Evolutionary conservation across 108 stramenopile species (phyloP).

Genomic region (Nitzschia sp.): DNA sequence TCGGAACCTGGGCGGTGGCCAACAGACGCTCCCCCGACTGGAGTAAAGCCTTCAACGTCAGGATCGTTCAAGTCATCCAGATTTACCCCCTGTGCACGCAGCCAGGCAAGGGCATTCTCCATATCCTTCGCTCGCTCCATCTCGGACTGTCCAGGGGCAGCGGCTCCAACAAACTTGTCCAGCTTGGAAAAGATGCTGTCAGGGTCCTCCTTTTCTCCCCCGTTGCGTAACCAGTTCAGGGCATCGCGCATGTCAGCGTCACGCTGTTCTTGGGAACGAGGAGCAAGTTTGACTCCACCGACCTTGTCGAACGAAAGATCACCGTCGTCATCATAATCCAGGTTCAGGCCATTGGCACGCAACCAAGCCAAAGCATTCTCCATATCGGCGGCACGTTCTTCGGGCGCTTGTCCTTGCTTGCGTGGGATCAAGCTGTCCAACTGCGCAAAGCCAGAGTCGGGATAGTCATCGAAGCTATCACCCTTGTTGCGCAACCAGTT

Average conservation of each 20-base stretch:
- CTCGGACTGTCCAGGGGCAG: constrained; percentile 9
- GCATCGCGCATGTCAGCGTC: constrained; percentile 40
- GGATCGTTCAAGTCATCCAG: constrained; percentile 23
- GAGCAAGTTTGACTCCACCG: not conserved
- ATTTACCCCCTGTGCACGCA: constrained; percentile 25
- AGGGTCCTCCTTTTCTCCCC: constrained; percentile 7
- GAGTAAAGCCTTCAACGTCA: not conserved
- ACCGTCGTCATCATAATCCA: constrained; percentile 15
- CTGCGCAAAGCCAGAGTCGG: constrained; percentile 22
- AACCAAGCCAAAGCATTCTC: constrained; percentile 42
- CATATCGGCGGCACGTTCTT: constrained; percentile 33
- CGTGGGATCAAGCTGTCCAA: constrained; percentile 22
- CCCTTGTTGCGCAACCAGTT: constrained; percentile 27
- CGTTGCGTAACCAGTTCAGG: constrained; percentile 27
- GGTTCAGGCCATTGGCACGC: constrained; percentile 27
- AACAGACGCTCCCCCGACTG: not conserved
- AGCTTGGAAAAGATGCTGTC: constrained; percentile 27
- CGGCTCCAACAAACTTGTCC: constrained; percentile 21
- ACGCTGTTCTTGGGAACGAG: constrained; percentile 22
- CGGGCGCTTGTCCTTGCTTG: constrained; percentile 16
- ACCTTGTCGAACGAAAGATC: constrained; percentile 13
- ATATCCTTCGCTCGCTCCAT: constrained; percentile 37
- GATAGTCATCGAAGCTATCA: constrained; percentile 9
- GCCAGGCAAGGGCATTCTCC: constrained; percentile 43
- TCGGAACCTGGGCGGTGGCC: not conserved